Evolutionary conservation across 2,329 filamentous ascomycete genomes (phyloP).

Genomic region (Pseudogymnoascus pannorum): DNA sequence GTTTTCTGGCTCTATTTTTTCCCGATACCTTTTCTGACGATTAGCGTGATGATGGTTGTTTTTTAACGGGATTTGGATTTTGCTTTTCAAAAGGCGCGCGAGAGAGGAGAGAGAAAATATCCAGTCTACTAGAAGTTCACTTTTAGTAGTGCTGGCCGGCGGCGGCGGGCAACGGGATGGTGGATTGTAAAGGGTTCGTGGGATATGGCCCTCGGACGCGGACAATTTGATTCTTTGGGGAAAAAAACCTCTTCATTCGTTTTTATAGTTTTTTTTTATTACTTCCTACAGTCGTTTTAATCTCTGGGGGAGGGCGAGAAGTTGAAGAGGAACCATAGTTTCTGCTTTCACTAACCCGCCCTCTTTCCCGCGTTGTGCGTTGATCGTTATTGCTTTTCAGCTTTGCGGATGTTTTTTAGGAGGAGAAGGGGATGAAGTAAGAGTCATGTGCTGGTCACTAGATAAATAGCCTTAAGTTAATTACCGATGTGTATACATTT

Average conservation of each 20-base stretch:
- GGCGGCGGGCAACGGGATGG: neutral
- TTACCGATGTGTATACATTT: neutral
- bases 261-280: neutral
- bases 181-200: neutral
- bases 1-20: slow-evolving; percentile 20
- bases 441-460: neutral
- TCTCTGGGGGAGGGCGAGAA: neutral
- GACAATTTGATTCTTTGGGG: neutral
- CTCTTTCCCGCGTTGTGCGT: neutral
- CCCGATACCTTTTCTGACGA: slow-evolving; percentile 19
- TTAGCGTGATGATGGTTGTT: slow-evolving; percentile 30
- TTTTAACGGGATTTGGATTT: neutral
- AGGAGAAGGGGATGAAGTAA: neutral
- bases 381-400: neutral
- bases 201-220: neutral
- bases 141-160: neutral
- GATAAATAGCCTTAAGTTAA: neutral
- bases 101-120: neutral
- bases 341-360: neutral
- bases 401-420: neutral
- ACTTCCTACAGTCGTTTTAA: neutral
- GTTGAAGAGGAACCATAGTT: neutral
- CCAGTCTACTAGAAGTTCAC: neutral
- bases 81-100: neutral
- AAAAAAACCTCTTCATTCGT: neutral